phyloP scores from a whole-genome alignment of 345 rosid genomes.

The Iberis pinnata region DNA sequence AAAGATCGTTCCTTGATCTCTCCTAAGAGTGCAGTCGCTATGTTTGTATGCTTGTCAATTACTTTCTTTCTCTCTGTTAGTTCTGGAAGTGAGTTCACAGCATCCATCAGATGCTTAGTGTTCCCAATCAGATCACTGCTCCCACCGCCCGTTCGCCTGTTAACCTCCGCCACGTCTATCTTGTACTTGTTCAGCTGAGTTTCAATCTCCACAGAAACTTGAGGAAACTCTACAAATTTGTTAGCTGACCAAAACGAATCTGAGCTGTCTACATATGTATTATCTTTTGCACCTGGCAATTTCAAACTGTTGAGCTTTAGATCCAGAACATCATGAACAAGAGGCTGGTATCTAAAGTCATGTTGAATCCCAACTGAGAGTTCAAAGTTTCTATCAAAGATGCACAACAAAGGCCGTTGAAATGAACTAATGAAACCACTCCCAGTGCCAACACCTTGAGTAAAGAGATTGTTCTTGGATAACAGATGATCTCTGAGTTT shows the following conservation, averaged over 20 bases:
- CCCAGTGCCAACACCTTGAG: too few relatives aligned
- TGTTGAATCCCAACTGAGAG: conserved; percentile 79
- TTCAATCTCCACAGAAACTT: conserved; percentile 93
- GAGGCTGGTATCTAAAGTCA: conserved; percentile 89
- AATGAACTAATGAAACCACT: conserved; percentile 67
- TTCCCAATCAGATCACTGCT: conserved; percentile 90
- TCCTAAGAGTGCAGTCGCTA: conserved; percentile 80
- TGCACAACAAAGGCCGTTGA: conserved; percentile 87
- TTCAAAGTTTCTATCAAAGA: conserved; percentile 91
- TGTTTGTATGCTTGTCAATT: conserved; percentile 95
- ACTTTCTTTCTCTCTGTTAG: conserved; percentile 89
- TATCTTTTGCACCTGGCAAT: conserved; percentile 82
- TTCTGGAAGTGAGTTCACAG: conserved; percentile 93
- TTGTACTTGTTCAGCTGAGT: conserved; percentile 79
- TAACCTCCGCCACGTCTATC: conserved; percentile 94
- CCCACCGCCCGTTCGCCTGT: conserved; percentile 74
- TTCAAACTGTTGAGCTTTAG: conserved; percentile 77
- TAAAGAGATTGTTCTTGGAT: conserved; percentile 82
- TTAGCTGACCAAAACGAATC: conserved; percentile 91
- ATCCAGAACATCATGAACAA: conserved; percentile 89
- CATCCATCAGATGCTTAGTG: conserved; percentile 95
- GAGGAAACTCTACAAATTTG: conserved; percentile 87
- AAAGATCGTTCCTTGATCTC: conserved; percentile 96
- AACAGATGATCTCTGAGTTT: conserved; percentile 89
- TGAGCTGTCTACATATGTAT: conserved; percentile 70